Evolutionary conservation across 495 filamentous ascomycete genomes (phyloP).

Genomic region (Achaetomiella virescens): DNA sequence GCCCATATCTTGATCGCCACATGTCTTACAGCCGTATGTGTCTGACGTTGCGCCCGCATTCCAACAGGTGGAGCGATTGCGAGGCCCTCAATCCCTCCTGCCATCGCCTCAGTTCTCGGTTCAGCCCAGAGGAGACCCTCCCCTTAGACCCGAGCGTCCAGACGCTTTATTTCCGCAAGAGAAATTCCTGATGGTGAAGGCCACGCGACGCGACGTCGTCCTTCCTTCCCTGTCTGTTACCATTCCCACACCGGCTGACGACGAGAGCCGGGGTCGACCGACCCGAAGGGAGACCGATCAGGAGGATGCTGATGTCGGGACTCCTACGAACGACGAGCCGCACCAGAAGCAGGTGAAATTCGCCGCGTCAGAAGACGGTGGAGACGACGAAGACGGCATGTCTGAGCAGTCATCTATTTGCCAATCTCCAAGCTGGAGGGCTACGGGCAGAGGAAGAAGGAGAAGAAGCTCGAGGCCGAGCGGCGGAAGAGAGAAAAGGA

Average conservation of each 20-base stretch:
- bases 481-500: constrained; percentile 39
- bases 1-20: constrained; percentile 16
- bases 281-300: not conserved
- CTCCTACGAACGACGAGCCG: constrained; percentile 13
- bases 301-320: constrained; percentile 3
- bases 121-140: constrained; percentile 10
- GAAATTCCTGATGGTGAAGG: constrained; percentile 37
- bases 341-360: constrained; percentile 42
- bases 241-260: constrained; percentile 29
- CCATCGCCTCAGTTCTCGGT: constrained; percentile 13
- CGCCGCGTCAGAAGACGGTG: constrained; percentile 26
- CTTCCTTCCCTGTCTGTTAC: constrained; percentile 39
- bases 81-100: constrained; percentile 11
- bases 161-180: constrained; percentile 23
- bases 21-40: constrained; percentile 23
- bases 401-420: constrained; percentile 50
- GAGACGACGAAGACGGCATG: constrained; percentile 32
- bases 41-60: constrained; percentile 21
- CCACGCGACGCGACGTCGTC: constrained; percentile 32
- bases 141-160: constrained; percentile 20
- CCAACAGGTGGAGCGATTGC: constrained; percentile 23
- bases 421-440: constrained; percentile 51
- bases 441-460: constrained; percentile 43
- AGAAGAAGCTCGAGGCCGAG: constrained; percentile 43
- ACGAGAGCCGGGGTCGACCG: not conserved